Evolutionary conservation across 805 yeast species (phyloP).

Genomic region (Ogataea paraovalis): DNA sequence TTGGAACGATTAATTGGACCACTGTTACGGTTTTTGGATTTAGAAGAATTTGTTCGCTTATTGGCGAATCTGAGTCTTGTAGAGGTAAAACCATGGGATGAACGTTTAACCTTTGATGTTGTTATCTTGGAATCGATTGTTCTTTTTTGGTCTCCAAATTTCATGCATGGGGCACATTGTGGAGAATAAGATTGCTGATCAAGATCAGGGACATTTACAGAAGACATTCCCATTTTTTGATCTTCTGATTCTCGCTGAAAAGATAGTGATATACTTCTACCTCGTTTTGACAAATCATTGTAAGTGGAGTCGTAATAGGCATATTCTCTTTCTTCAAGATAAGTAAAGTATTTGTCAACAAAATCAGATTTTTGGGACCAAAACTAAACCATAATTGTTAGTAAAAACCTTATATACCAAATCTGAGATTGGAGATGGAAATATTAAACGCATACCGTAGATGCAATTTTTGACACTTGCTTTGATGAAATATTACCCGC

Average conservation of each 20-base stretch:
- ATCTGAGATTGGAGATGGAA: too few relatives aligned
- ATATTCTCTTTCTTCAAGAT: background rate
- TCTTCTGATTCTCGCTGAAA: background rate
- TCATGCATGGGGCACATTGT: too few relatives aligned
- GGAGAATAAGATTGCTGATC: too few relatives aligned
- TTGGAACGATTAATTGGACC: background rate
- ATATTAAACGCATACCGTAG: conserved; percentile 12
- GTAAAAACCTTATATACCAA: background rate
- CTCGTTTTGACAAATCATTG: background rate
- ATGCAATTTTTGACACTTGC: conserved; percentile 11
- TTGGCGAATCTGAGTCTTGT: background rate
- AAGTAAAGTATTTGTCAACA: background rate
- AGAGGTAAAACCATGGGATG: background rate
- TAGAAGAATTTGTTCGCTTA: background rate
- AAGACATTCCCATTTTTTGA: too few relatives aligned
- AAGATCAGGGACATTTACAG: too few relatives aligned
- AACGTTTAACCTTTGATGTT: background rate
- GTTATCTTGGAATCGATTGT: too few relatives aligned
- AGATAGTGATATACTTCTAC: background rate
- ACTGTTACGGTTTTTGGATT: background rate
- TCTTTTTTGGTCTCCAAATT: too few relatives aligned
- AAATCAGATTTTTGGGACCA: background rate
- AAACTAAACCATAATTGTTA: background rate
- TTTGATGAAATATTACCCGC: background rate
- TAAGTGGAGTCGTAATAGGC: background rate